Evolutionary conservation across 2,329 filamentous ascomycete species (phyloP).

Genomic region (Sclerotinia minor): DNA sequence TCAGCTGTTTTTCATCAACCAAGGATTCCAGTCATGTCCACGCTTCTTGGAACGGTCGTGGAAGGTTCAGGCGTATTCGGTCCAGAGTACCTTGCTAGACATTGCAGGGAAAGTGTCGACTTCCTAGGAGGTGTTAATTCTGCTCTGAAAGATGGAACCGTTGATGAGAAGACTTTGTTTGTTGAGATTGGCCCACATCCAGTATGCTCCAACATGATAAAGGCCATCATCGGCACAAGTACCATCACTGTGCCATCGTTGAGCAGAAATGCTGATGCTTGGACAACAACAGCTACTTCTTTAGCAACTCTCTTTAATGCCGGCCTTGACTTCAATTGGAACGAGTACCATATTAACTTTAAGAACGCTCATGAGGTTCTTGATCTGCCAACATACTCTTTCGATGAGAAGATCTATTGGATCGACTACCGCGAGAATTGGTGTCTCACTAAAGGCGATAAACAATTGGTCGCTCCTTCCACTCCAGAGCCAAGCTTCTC

Average conservation of each 20-base stretch:
- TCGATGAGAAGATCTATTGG: conserved; percentile 68
- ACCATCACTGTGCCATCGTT: conserved; percentile 61
- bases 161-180: conserved; percentile 66
- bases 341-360: conserved; percentile 65
- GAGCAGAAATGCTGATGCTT: conserved; percentile 61
- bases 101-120: conserved; percentile 69
- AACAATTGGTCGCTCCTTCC: conserved; percentile 56
- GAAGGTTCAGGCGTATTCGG: conserved; percentile 56
- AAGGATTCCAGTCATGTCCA: conserved; percentile 63
- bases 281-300: conserved; percentile 60
- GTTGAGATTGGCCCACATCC: conserved; percentile 71
- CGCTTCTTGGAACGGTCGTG: conserved; percentile 62
- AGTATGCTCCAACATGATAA: conserved; percentile 64
- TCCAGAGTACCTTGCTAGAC: conserved; percentile 62
- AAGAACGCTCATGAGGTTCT: conserved; percentile 58
- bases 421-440: conserved; percentile 64
- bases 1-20: conserved; percentile 57
- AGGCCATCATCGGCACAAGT: conserved; percentile 50
- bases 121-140: conserved; percentile 63
- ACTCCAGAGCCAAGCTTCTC: conserved; percentile 49
- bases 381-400: conserved; percentile 65
- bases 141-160: conserved; percentile 38
- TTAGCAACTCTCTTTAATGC: conserved; percentile 59
- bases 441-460: conserved; percentile 63
- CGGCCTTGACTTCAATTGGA: conserved; percentile 65